phyloP scores from a whole-genome alignment of 2,329 filamentous ascomycete genomes.

The Rugonectria rugulosa region DNA sequence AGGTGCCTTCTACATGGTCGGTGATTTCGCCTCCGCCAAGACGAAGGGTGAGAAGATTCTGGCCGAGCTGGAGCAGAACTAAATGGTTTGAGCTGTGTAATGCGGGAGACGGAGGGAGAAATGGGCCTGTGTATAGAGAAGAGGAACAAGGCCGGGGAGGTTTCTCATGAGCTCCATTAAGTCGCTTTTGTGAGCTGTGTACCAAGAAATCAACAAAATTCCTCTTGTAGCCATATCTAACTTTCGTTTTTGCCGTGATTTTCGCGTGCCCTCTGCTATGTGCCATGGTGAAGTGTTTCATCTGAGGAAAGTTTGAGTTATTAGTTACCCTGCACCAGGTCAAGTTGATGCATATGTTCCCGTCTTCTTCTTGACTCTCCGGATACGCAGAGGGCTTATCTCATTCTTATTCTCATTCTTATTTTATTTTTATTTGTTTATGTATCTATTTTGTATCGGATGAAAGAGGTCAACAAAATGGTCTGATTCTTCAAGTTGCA shows the following conservation, averaged over 20 bases:
- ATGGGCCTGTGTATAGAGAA: constrained; percentile 65
- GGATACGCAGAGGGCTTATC: too few species aligned
- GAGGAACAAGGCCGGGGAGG: constrained; percentile 59
- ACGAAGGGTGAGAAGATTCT: constrained; percentile 99
- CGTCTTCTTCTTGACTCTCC: too few species aligned
- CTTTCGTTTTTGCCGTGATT: constrained; percentile 36
- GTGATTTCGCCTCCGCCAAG: constrained; percentile 90
- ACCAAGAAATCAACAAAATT: constrained; percentile 63
- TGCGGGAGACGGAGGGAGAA: constrained; percentile 43
- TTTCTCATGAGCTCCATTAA: constrained; percentile 62
- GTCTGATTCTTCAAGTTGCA: too few species aligned
- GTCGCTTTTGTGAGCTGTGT: constrained; percentile 69
- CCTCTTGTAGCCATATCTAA: constrained; percentile 50
- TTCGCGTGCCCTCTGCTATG: neutral
- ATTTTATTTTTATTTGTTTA: too few species aligned
- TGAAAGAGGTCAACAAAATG: too few species aligned
- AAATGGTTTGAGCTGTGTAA: constrained; percentile 49
- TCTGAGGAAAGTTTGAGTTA: too few species aligned
- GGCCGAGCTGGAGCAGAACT: constrained; percentile 82
- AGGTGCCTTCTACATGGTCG: constrained; percentile 97
- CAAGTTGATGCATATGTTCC: too few species aligned
- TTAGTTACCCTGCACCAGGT: too few species aligned
- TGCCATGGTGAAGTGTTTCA: too few species aligned
- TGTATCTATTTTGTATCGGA: too few species aligned
- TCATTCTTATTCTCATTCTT: too few species aligned